Evolutionary conservation across 2,329 filamentous ascomycete species (phyloP).

Genomic region (Ophioceras dolichostomum): DNA sequence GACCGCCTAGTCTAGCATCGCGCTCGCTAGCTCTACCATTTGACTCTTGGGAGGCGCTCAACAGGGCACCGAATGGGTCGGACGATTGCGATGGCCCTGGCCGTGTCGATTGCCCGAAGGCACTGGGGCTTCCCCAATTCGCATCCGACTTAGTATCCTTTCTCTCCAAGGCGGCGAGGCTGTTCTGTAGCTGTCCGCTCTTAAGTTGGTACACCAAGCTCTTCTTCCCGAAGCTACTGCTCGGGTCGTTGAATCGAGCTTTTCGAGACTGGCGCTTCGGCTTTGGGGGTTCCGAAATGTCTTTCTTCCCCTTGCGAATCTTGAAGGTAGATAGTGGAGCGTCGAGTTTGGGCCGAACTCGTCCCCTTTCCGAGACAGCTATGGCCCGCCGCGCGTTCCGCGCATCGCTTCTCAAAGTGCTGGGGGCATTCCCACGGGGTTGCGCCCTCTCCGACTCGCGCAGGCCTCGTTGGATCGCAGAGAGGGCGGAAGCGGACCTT

Average conservation of each 20-base stretch:
- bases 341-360: constrained; percentile 12
- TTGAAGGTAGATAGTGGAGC: constrained; percentile 18
- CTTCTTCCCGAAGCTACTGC: constrained; percentile 36
- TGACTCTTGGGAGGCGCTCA: too few relatives aligned
- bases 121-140: too few relatives aligned
- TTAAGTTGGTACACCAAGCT: constrained; percentile 44
- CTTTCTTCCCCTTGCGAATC: constrained; percentile 37
- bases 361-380: too few relatives aligned
- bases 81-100: too few relatives aligned
- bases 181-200: constrained; percentile 25
- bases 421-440: not conserved
- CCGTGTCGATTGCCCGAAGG: too few relatives aligned
- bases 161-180: constrained; percentile 11
- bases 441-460: constrained; percentile 5
- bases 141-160: too few relatives aligned
- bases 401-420: constrained; percentile 5
- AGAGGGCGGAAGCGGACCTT: constrained; percentile 10
- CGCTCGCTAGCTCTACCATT: too few relatives aligned
- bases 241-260: constrained; percentile 39
- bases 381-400: too few relatives aligned
- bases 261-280: constrained; percentile 31
- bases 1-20: too few relatives aligned
- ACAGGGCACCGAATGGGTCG: too few relatives aligned
- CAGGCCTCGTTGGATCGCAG: constrained; percentile 10
- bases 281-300: constrained; percentile 29